phyloP scores from a whole-genome alignment of 768 basidiomycete species.

The Candolleomyces eurysporus region DNA sequence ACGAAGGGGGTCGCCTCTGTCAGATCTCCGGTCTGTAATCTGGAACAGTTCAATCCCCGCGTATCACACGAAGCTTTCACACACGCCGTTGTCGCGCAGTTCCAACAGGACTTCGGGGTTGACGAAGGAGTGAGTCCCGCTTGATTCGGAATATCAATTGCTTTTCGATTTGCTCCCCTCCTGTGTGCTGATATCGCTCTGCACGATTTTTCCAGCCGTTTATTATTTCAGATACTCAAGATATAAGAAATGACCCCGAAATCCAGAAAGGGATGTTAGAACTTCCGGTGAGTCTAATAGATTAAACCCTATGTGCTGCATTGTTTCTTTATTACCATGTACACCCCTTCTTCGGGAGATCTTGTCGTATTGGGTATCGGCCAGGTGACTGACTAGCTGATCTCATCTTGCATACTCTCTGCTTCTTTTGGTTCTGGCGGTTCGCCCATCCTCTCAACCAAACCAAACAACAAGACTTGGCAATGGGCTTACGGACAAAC shows the following conservation, averaged over 20 bases:
- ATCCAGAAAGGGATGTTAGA: slow-evolving; percentile 72
- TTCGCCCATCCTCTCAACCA: neutral
- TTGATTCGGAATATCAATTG: neutral
- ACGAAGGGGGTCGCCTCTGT: slow-evolving; percentile 90
- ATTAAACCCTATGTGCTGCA: neutral
- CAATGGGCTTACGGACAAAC: slow-evolving; percentile 93
- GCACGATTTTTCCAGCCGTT: slow-evolving; percentile 29
- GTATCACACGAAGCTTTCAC: slow-evolving; percentile 73
- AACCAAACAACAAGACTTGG: slow-evolving; percentile 64
- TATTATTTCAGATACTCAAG: slow-evolving; percentile 44
- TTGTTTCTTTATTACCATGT: neutral
- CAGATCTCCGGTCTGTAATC: slow-evolving; percentile 88
- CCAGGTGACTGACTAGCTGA: neutral
- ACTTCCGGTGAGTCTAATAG: slow-evolving; percentile 51
- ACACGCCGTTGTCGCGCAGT: slow-evolving; percentile 64
- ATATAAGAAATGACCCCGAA: slow-evolving; percentile 48
- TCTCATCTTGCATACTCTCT: neutral
- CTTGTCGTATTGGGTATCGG: too few species aligned
- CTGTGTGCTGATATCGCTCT: neutral
- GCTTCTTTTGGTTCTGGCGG: neutral
- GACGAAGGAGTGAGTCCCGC: slow-evolving; percentile 24
- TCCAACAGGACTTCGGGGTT: slow-evolving; percentile 54
- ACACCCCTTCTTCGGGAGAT: too few species aligned
- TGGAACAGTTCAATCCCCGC: slow-evolving; percentile 49
- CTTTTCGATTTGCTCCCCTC: neutral